Evolutionary conservation across 2,329 filamentous ascomycete species (phyloP).

Genomic region (Colletotrichum orchidophilum): DNA sequence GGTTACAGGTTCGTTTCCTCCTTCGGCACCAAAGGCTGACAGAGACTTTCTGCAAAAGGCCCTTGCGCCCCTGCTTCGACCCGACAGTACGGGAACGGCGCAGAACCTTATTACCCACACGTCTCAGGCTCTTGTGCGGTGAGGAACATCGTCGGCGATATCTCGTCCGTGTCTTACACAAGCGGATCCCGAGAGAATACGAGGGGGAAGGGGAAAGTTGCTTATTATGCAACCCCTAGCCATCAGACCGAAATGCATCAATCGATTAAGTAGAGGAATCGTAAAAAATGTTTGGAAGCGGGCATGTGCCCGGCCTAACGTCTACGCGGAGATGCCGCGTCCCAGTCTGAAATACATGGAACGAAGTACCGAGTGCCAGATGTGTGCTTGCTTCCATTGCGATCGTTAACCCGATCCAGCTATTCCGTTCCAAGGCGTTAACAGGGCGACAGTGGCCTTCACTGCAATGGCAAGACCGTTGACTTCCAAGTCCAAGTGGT

Average conservation of each 20-base stretch:
- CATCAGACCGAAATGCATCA: neutral
- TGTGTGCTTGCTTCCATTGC: neutral
- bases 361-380: neutral
- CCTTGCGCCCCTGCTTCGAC: neutral
- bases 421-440: neutral
- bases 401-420: neutral
- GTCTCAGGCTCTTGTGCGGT: neutral
- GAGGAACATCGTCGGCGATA: neutral
- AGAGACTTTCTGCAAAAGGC: neutral
- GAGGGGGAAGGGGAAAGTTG: neutral
- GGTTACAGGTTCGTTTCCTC: neutral
- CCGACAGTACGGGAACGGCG: neutral
- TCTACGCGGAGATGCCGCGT: neutral
- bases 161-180: neutral
- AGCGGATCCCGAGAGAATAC: neutral
- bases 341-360: neutral
- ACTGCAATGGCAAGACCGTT: neutral
- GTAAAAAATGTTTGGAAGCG: neutral
- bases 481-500: neutral
- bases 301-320: neutral
- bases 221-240: neutral
- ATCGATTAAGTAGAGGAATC: neutral
- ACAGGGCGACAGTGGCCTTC: neutral
- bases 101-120: conserved; percentile 1
- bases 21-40: neutral